Evolutionary conservation across 192 early-diverging fungal genomes (phyloP).

Genomic region (Chytriomyces confervae): DNA sequence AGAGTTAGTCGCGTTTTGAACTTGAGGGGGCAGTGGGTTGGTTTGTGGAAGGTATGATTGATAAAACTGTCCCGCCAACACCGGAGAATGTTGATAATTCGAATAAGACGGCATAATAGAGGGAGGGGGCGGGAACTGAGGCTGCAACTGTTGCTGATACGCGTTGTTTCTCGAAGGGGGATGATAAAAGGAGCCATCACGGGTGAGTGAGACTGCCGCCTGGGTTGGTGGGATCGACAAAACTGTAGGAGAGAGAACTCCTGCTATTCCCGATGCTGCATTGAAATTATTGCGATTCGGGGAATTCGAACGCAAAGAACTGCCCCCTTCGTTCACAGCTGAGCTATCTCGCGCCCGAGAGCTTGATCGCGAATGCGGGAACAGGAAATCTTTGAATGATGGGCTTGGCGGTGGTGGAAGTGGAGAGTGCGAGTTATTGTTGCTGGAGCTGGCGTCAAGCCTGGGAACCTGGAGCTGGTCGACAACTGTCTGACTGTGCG

Average conservation of each 20-base stretch:
- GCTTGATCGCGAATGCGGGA: no score
- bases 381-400: no score
- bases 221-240: slow-evolving; percentile 20
- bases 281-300: neutral
- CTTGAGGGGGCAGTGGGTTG: neutral
- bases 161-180: neutral
- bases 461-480: no score
- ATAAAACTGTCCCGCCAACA: neutral
- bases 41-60: neutral
- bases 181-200: neutral
- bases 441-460: no score
- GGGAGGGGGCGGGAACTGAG: neutral
- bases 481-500: no score
- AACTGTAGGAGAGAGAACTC: neutral
- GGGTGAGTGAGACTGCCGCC: neutral
- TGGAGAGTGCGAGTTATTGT: no score
- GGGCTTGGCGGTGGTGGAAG: no score
- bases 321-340: no score
- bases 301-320: no score
- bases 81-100: neutral
- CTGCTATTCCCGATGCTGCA: neutral
- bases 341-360: no score
- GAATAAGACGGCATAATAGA: neutral
- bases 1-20: neutral
- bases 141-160: neutral